Evolutionary conservation across 139 green algal genomes (phyloP), one percentile per base, ranked within the genome.

Genomic region (Spirogloea muscicola): DNA sequence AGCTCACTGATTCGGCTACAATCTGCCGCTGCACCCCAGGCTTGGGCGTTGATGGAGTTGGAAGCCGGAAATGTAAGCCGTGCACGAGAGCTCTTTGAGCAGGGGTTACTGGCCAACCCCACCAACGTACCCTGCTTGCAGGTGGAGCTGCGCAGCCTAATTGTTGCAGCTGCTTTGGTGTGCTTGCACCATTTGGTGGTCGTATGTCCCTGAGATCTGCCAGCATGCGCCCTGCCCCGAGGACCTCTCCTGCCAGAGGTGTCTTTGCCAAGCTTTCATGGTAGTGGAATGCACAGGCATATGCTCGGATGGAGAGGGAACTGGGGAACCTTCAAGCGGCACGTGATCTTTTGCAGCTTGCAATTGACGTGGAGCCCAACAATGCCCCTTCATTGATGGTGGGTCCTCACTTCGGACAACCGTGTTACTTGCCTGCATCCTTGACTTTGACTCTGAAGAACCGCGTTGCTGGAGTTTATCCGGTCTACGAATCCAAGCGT

Each of bases 251-350:
- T n/a, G n/a, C n/a, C n/a, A n/a, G n/a, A n/a, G n/a, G n/a, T n/a
- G n/a, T n/a, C n/a, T n/a, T n/a, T n/a, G n/a, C n/a, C n/a, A n/a
- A n/a, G n/a, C n/a, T n/a, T n/a, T n/a, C n/a, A n/a, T n/a, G n/a
- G n/a, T n/a, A n/a, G n/a, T n/a, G n/a, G n/a, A n/a, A n/a, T n/a
- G n/a, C 7, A 40, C 62, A 72, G 42, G 65, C 65, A 27, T 74
- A 74, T 44, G 65, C 65, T n/a, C 39, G 40, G 21, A 49, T 76
- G 67, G 67, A 76, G 58, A 49, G 67, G 29, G n/a, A 76, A 31
- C 13, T 27, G 6, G 67, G 67, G 29, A 76, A 76, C 31, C 21
- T 31, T 4, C 6, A 48, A 29, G 31, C 49, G 25, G 67, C 67
- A 10, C 46, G 49, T n/a, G 29, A 34, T 3, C 38, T 65, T 31